Base-by-base conservation (phyloP, 805 yeast genomes). In the Isabelozyma rhagii region DNA sequence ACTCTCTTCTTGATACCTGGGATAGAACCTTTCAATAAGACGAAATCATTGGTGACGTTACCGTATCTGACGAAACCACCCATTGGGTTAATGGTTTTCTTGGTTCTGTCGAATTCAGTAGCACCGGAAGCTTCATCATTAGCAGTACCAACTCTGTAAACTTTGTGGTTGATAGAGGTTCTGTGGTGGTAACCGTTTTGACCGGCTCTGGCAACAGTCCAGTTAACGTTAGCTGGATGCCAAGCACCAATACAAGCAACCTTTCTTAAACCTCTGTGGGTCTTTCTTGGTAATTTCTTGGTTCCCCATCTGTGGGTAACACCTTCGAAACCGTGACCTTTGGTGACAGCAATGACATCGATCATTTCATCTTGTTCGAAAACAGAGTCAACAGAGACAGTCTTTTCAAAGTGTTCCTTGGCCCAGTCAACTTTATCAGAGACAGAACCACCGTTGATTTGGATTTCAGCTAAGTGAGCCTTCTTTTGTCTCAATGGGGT, bases 291-390 rank as follows among this genome's bases (percentile, higher is more conserved):
- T 68, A 94, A 84, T 86, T 88, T 92, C 92, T 92, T 96, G 88
- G 99, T 94, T 78, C 99, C 99, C 98, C 98, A 94, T 89, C 99
- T 90, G 91, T 92, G 97, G 84, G 99, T 94, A 72, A 93, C 97
- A 92, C 99, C 99, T 83, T 94, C 99, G 90, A 89, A 92, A 86
- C 99, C 99, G 85, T 94, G 97, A 94, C 99, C 99, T 86, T 89
- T 93, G 87, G 99, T 94, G 74, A 94, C 96, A 74, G 97, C 99
- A 72, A 94, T 87, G 71, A 89, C 98, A 71, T 94, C 99, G 68
- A 94, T 85, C 87, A 89, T 85, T 85, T 94, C 99, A 82, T 91
- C 89, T 83, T 94, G 96, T 85, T 93, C 99, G 76, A 94, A 87
- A 70, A 94, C 98, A 67, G 96, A 77, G 81, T 87, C 89, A 69